These are phyloP conservation scores for Magnaporthales sp. DNA, from an alignment of 2,329 filamentous ascomycete genomes.

Conservation along the genomic window DNA sequence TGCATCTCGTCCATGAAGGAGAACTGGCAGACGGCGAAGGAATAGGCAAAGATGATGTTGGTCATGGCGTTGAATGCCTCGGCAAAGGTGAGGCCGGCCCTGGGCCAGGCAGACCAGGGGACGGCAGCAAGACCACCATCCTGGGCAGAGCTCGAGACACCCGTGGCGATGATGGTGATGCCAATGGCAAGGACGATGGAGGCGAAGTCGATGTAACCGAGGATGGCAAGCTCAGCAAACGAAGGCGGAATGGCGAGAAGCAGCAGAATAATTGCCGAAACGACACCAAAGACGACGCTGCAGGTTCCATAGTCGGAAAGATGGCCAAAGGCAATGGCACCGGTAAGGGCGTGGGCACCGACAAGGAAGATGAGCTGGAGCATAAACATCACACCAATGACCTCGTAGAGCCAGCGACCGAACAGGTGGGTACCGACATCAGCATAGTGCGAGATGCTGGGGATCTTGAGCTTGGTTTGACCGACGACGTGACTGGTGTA, in stretches of 20 bases:
- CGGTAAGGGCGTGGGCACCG: constrained; percentile 63
- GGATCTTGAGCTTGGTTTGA: constrained; percentile 38
- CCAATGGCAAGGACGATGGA: constrained; percentile 40
- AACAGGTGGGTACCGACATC: constrained; percentile 57
- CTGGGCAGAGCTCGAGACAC: constrained; percentile 17
- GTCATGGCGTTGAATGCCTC: constrained; percentile 51
- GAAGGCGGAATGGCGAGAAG: constrained; percentile 37
- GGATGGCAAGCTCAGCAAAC: constrained; percentile 38
- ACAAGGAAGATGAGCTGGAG: constrained; percentile 62
- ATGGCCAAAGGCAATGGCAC: constrained; percentile 59
- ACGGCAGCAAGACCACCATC: not conserved
- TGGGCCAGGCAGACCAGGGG: constrained; percentile 36
- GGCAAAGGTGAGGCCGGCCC: constrained; percentile 35
- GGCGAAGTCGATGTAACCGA: constrained; percentile 46
- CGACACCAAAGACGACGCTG: constrained; percentile 34
- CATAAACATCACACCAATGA: constrained; percentile 52
- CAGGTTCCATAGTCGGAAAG: constrained; percentile 47
- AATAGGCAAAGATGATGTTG: constrained; percentile 66
- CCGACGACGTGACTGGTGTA: constrained; percentile 31
- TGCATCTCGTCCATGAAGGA: constrained; percentile 47
- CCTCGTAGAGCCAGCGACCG: constrained; percentile 51
- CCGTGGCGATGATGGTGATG: constrained; percentile 27
- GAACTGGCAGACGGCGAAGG: constrained; percentile 43
- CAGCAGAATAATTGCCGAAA: constrained; percentile 36
- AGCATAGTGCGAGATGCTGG: constrained; percentile 55